Evolutionary conservation across 2,329 filamentous ascomycete species (phyloP).

Genomic region (Aspergillus novofumigatus): DNA sequence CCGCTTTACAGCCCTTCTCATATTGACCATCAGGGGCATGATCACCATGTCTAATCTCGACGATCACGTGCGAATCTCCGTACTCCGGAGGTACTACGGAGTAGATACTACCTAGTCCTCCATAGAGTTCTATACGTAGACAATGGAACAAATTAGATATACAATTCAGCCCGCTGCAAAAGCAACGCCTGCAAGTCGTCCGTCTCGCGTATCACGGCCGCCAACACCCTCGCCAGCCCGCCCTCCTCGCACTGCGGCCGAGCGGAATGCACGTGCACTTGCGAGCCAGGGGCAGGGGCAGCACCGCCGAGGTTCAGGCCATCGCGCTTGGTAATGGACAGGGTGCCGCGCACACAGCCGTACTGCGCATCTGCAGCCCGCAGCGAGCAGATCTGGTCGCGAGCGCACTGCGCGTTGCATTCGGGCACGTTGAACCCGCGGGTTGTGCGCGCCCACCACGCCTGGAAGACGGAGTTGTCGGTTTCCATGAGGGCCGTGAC

Average conservation of each 20-base stretch:
- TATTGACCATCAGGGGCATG: no score
- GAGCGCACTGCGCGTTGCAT: conserved; percentile 45
- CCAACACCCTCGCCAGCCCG: conserved; percentile 20
- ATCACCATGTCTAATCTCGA: no score
- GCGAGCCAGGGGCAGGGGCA: no score
- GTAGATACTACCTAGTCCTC: no score
- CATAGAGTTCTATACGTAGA: not conserved
- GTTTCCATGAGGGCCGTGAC: conserved; percentile 48
- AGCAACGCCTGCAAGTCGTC: not conserved
- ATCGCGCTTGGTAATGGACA: conserved; percentile 32
- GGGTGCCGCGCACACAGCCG: conserved; percentile 41
- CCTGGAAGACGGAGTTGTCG: conserved; percentile 43
- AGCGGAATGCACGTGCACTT: not conserved
- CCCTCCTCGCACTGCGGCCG: conserved; percentile 22
- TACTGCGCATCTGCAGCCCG: conserved; percentile 51
- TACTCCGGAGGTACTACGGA: no score
- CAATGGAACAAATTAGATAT: not conserved
- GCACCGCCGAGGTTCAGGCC: not conserved
- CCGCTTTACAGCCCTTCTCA: no score
- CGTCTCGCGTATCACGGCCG: conserved; percentile 12
- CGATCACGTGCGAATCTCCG: no score
- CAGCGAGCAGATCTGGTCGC: conserved; percentile 49
- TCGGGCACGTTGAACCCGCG: conserved; percentile 42
- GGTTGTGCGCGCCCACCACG: conserved; percentile 46
- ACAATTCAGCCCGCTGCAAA: not conserved